phyloP scores from a whole-genome alignment of 768 basidiomycete genomes.

The Kwoniella europaea region DNA sequence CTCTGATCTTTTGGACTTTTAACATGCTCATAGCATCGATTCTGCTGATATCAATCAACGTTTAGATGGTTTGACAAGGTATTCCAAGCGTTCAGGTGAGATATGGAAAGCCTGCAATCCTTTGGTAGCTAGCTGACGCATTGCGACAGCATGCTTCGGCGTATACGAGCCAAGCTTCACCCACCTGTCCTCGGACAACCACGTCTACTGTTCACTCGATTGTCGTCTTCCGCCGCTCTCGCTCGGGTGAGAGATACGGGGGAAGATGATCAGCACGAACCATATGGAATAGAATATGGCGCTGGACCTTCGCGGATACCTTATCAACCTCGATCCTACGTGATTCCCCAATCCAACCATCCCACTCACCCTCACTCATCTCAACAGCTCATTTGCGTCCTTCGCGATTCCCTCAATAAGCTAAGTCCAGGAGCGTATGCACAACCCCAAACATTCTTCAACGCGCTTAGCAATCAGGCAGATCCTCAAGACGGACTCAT shows the following conservation, averaged over 20 bases:
- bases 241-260: background rate
- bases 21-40: background rate
- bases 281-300: conserved; percentile 34
- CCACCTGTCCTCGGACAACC: conserved; percentile 9
- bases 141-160: conserved; percentile 18
- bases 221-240: conserved; percentile 19
- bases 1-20: conserved; percentile 1
- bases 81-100: background rate
- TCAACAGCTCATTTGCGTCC: background rate
- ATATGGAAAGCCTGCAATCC: no score
- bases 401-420: background rate
- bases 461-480: conserved; percentile 7
- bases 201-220: background rate
- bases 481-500: no score
- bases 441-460: conserved; percentile 6
- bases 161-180: conserved; percentile 20
- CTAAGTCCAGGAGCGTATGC: conserved; percentile 21
- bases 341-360: background rate
- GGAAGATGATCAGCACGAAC: conserved; percentile 12
- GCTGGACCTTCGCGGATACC: conserved; percentile 36
- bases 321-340: conserved; percentile 15
- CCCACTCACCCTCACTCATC: background rate
- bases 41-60: background rate
- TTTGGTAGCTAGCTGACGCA: background rate
- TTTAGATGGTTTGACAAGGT: background rate